Percentiles rank a stretch among this genome's conserved stretches.
These are phyloP conservation scores for Botrytis paeoniae DNA, from an alignment of 2,329 filamentous ascomycete genomes.

Conservation along the genomic window DNA sequence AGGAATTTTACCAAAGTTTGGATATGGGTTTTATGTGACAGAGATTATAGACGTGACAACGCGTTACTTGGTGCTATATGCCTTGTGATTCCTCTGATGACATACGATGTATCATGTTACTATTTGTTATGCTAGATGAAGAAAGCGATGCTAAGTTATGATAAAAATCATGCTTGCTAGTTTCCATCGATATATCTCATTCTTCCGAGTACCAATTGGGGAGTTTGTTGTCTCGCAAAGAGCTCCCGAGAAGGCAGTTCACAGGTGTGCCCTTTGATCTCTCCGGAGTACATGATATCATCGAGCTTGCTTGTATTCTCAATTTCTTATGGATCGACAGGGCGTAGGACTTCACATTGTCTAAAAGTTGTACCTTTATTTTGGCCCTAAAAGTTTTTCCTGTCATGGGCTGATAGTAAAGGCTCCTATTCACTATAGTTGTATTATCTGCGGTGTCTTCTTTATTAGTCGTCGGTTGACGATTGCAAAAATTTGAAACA, in stretches of 20 bases:
- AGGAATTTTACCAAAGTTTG: background rate
- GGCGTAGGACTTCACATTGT: background rate
- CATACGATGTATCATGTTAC: background rate
- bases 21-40: background rate
- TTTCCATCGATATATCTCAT: background rate
- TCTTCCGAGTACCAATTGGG: background rate
- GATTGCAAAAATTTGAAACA: background rate
- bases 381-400: background rate
- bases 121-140: background rate
- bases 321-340: background rate
- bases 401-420: background rate
- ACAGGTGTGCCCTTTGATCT: background rate
- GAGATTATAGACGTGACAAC: background rate
- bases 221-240: background rate
- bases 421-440: no score
- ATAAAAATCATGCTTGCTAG: background rate
- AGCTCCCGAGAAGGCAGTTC: background rate
- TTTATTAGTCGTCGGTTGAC: background rate
- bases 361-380: background rate
- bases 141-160: background rate
- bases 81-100: constrained; percentile 2
- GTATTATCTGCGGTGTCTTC: background rate
- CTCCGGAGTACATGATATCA: background rate
- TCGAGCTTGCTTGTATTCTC: background rate
- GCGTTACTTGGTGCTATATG: background rate